Evolutionary conservation across 495 filamentous ascomycete species (phyloP).

Genomic region (Chlorociboria aeruginascens): DNA sequence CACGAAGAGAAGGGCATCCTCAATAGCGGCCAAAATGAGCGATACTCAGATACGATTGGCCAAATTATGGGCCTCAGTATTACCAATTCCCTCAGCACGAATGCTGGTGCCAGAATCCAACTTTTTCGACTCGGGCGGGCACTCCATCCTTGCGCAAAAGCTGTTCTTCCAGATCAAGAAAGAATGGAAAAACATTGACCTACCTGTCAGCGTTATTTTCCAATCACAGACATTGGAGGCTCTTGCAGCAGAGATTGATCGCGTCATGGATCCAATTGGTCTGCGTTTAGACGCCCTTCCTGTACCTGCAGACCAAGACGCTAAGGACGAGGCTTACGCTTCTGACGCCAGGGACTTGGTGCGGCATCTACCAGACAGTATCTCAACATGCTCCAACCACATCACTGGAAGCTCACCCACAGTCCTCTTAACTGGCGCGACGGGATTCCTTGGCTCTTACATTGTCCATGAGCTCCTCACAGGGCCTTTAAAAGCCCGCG

Average conservation of each 20-base stretch:
- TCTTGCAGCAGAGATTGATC: neutral
- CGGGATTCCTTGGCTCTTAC: conserved; percentile 78
- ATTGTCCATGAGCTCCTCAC: conserved; percentile 64
- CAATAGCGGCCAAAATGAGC: neutral
- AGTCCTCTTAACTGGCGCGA: conserved; percentile 70
- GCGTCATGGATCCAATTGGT: neutral
- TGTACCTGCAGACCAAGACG: neutral
- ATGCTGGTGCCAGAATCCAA: neutral
- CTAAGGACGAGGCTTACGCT: neutral
- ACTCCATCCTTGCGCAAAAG: neutral
- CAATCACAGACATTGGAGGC: neutral
- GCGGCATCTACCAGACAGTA: neutral
- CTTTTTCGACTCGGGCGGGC: neutral
- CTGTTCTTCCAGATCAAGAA: neutral
- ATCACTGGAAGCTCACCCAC: neutral
- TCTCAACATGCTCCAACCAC: neutral
- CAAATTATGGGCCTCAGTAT: neutral
- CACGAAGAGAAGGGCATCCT: neutral
- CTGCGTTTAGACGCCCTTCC: neutral
- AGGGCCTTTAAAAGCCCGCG: conserved; percentile 36
- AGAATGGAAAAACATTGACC: neutral
- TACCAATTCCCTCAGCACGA: neutral
- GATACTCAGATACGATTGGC: neutral
- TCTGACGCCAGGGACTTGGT: neutral
- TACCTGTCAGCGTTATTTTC: neutral